Evolutionary conservation across 129 eudicot genomes (phyloP), one percentile per base, ranked within the genome.

Genomic region (Lonicera japonica): DNA sequence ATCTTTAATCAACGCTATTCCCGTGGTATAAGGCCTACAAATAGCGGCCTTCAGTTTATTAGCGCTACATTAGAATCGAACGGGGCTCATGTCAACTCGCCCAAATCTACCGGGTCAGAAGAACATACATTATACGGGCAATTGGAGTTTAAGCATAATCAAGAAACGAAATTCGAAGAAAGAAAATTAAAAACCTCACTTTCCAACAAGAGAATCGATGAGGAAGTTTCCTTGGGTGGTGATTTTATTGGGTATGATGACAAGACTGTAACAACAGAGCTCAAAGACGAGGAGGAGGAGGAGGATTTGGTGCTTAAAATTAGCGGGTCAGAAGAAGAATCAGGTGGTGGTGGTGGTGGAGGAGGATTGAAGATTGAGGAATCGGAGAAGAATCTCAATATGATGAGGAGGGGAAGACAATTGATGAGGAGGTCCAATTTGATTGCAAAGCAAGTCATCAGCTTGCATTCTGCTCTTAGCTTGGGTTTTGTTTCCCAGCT

Each of bases 391-490:
- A 17, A 22, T 17, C 23, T 39, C 48, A 67, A 67, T 69, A 29
- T 43, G 60, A 29, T 43, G 60, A 70, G 51, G 54, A 74, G 69
- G 41, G 72, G 82, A 73, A 76, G 71, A 17, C 81, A 74, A 62
- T 38, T 64, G 80, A 54, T 82, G 75, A 82, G 70, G 60, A 84
- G 96, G 70, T 79, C 85, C 6, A 88, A 39, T 60, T 24, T 88
- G 40, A 57, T 88, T 17, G 96, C 96, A 2, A 88, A 88, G 75
- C 96, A 82, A 84, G 94, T 88, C 21, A 88, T 88, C 61, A 71
- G 89, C 62, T 60, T 84, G 19, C 71, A 77, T 6, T 84, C 96
- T 73, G 96, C 89, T 43, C 72, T 79, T 66, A 74, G 79, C 71
- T 75, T 84, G 59, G 96, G 96, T 22, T 88, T 88, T 39, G 69